These are phyloP conservation scores for Dorcoceras hygrometricum DNA, from an alignment of 257 asterid genomes.

Conservation along the genomic window DNA sequence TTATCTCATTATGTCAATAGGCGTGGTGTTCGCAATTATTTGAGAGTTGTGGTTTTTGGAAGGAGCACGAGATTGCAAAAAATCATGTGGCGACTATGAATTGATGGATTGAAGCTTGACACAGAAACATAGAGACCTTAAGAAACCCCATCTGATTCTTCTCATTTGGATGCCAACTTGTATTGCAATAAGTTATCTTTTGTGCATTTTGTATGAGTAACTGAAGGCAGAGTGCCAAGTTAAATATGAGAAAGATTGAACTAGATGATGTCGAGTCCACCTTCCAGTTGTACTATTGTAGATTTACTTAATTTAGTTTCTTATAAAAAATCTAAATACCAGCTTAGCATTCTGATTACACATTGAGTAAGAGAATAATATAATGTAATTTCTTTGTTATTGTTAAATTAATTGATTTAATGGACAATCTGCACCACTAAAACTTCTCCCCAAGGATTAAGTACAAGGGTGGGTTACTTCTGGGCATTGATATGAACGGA, in stretches of 20 bases:
- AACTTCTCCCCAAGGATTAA: not conserved
- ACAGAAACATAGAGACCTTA: not conserved
- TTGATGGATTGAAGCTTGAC: not conserved
- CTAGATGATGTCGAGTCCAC: not conserved
- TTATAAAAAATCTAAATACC: slow-evolving; percentile 7
- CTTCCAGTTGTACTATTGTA: not conserved
- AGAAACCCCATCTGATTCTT: not conserved
- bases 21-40: not conserved
- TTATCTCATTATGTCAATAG: not conserved
- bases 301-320: not conserved
- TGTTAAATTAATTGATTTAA: not conserved
- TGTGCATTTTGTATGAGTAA: not conserved
- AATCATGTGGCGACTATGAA: not conserved
- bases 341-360: slow-evolving; percentile 5
- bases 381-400: not conserved
- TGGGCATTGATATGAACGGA: not conserved
- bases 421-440: not conserved
- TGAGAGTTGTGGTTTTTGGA: not conserved
- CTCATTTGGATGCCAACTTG: not conserved
- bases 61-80: not conserved
- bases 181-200: not conserved
- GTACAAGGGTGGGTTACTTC: not conserved
- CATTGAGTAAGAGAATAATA: not conserved
- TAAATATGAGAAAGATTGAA: not conserved
- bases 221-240: not conserved